Percentiles rank a stretch among this genome's conserved stretches.
Conservation (phyloP, 148 eudicot genomes). For the Fallopia convolvulus region DNA sequence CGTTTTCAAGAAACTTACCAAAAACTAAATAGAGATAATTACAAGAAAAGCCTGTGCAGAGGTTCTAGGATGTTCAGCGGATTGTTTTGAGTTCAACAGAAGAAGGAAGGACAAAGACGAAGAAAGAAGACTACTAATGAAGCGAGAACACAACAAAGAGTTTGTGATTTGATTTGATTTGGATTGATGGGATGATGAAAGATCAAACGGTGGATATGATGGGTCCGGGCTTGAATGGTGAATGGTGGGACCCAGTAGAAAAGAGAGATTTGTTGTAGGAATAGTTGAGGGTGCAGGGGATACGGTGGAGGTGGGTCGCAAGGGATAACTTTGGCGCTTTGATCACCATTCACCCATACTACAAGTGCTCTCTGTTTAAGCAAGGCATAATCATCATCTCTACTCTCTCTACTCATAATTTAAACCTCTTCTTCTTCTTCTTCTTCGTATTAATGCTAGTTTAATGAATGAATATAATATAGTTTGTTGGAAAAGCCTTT, state of each 20-base stretch:
- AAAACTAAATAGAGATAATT: neutral
- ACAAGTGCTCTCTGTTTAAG: constrained; percentile 2
- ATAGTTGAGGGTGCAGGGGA: neutral
- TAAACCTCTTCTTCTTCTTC: neutral
- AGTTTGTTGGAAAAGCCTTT: neutral
- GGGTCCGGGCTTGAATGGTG: neutral
- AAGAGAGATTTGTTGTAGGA: neutral
- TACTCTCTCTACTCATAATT: neutral
- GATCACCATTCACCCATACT: neutral
- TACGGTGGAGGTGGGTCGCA: neutral
- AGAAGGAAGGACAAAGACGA: neutral
- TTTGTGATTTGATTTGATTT: neutral
- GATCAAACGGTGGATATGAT: neutral
- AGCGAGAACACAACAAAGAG: neutral
- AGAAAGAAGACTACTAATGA: neutral
- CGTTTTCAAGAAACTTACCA: neutral
- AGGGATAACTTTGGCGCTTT: constrained; percentile 1
- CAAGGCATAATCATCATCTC: constrained; percentile 4
- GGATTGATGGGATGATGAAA: neutral
- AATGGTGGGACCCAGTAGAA: neutral
- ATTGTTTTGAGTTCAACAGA: neutral
- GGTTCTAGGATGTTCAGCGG: neutral
- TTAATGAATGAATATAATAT: neutral
- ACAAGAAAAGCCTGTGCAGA: neutral
- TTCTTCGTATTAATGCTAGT: neutral